Evolutionary conservation across 2,329 filamentous ascomycete species (phyloP).

Genomic region (Arthrobotrys iridis): DNA sequence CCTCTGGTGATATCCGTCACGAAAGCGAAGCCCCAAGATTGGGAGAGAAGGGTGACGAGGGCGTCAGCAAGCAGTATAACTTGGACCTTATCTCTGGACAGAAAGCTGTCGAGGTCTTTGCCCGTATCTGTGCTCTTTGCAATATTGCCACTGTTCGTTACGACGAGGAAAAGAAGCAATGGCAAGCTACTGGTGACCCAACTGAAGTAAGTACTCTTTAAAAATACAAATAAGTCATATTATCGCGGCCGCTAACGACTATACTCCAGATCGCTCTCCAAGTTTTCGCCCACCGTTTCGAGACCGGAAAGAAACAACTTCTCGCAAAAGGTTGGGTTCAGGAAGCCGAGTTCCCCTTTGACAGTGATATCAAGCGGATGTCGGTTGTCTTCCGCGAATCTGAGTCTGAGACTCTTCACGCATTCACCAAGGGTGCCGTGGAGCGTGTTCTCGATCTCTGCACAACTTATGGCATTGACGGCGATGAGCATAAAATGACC

Average conservation of each 20-base stretch:
- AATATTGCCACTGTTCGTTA: conserved; percentile 73
- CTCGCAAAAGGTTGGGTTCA: conserved; percentile 66
- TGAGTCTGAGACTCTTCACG: conserved; percentile 23
- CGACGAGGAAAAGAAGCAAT: conserved; percentile 62
- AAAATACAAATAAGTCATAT: background rate
- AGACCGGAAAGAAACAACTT: conserved; percentile 69
- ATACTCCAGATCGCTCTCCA: conserved; percentile 68
- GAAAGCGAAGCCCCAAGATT: conserved; percentile 64
- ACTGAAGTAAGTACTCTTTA: conserved; percentile 66
- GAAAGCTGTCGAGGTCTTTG: conserved; percentile 23
- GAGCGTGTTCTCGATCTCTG: conserved; percentile 75
- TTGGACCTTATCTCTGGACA: conserved; percentile 39
- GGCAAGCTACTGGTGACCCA: conserved; percentile 71
- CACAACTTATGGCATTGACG: conserved; percentile 65
- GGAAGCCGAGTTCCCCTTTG: conserved; percentile 76
- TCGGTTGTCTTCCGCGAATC: conserved; percentile 57
- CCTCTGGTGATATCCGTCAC: conserved; percentile 66
- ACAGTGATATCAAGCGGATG: conserved; percentile 74
- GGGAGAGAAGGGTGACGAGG: conserved; percentile 56
- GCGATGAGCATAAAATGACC: conserved; percentile 61
- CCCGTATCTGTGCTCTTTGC: conserved; percentile 64
- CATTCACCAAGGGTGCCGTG: conserved; percentile 74
- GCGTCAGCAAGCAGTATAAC: conserved; percentile 34
- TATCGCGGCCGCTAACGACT: background rate
- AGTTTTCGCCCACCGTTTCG: conserved; percentile 76